A percentile compares a stretch with the other conserved stretches of the same genome.
Evolutionary conservation across 2,329 filamentous ascomycete genomes (phyloP).

Genomic region (Didymellaceae sp.): DNA sequence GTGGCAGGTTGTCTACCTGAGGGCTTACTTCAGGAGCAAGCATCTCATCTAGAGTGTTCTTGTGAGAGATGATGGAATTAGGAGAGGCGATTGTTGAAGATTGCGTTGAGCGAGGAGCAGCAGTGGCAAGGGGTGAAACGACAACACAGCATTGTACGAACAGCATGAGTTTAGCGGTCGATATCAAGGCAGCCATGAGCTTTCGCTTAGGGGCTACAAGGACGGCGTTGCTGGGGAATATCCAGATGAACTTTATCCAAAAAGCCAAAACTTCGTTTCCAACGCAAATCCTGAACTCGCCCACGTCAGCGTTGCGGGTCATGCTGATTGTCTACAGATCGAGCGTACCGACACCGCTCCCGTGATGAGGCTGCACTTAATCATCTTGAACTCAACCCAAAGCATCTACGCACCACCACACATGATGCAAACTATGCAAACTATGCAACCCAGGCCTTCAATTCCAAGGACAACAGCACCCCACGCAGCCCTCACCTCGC

Average conservation of each 20-base stretch:
- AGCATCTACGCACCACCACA: too few species aligned
- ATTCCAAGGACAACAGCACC: too few species aligned
- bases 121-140: background rate
- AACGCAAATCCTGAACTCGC: background rate
- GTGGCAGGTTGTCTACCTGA: constrained; percentile 97
- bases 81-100: background rate
- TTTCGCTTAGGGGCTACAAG: constrained; percentile 1
- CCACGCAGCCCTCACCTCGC: too few species aligned
- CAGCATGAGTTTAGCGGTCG: constrained; percentile 16
- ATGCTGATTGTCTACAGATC: background rate
- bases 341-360: too few species aligned
- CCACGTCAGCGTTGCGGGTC: background rate
- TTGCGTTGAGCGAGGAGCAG: background rate
- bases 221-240: constrained; percentile 17
- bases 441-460: too few species aligned
- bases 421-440: too few species aligned
- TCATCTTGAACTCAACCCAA: too few species aligned
- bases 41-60: constrained; percentile 53
- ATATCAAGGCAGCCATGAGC: constrained; percentile 3
- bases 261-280: background rate
- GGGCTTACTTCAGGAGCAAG: constrained; percentile 82
- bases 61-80: background rate
- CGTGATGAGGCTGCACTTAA: too few species aligned
- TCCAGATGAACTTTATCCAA: constrained; percentile 13
- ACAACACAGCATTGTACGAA: constrained; percentile 17